These are phyloP conservation scores for Hirschioporus abietinus DNA, from an alignment of 768 basidiomycete species.

Conservation along the genomic window DNA sequence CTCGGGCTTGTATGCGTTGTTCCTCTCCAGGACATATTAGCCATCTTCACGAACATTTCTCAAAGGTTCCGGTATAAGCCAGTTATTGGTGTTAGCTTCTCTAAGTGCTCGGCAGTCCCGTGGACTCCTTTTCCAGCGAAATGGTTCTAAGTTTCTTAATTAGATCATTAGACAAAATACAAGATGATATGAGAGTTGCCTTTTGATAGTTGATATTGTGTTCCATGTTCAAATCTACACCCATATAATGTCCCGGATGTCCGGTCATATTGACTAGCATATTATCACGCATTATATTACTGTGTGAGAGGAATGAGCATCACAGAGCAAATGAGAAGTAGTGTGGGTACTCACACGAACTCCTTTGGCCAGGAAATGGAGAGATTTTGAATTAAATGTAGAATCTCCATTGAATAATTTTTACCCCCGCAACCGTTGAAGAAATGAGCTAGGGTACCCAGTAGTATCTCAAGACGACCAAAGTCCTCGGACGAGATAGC, in stretches of 20 bases:
- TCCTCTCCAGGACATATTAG: not conserved
- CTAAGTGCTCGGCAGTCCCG: not conserved
- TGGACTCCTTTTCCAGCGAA: not conserved
- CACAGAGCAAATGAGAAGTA: not conserved
- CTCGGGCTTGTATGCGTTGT: not conserved
- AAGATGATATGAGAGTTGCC: too few relatives aligned
- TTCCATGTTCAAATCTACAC: not conserved
- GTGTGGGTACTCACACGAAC: not conserved
- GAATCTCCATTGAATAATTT: not conserved
- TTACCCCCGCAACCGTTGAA: not conserved
- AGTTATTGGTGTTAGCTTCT: not conserved
- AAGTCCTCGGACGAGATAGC: not conserved
- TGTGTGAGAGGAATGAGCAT: not conserved
- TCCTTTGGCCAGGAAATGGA: not conserved
- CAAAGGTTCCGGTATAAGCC: not conserved
- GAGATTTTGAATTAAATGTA: not conserved
- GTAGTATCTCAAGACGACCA: constrained; percentile 3
- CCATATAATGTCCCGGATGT: not conserved
- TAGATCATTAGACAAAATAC: too few relatives aligned
- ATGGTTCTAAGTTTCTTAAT: not conserved
- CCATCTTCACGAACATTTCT: not conserved
- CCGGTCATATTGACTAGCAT: not conserved
- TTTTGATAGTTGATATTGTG: not conserved
- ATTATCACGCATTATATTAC: not conserved
- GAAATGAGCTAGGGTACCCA: not conserved